Base-by-base conservation (phyloP, 805 yeast species). In the Cyberlindnera mississippiensis region DNA sequence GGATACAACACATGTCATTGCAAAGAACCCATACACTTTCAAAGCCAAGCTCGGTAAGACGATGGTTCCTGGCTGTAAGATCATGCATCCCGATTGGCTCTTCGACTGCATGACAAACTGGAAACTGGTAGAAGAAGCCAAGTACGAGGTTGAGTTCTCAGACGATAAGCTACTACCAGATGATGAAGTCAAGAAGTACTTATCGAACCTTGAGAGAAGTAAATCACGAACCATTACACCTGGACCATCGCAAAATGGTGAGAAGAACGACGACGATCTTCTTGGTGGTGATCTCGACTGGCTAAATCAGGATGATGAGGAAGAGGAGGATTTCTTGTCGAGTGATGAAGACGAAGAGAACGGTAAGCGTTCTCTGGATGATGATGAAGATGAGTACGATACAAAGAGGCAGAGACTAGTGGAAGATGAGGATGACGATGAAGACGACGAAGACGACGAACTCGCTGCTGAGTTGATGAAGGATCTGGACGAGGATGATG, bases 61-160 rank as follows among this genome's bases (percentile, higher is more conserved):
- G 0, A 67, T 78, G 41, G 64, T 72, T n/a, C 66, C 78, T 31
- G 59, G 67, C 15, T 82, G 83, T 28, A 79, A 82, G 52, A 74
- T 91, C n/a, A 96, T 91, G 15, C 82, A 81, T 55, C 90, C 95
- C 3, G 93, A 86, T 55, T 91, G 99, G 99, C 64, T 91, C 3
- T 90, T 90, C 65, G 80, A 83, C 28, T 85, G 96, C 61, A 69
- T 91, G 50, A 80, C 89, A 7, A 64, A 73, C 19, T 91, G 98
- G 98, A 68, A 69, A 41, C 74, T 73, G 35, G 81, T 80, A 0
- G 78, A 81, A 15, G 95, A 80, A 14, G 93, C 83, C 49, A 67
- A 59, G 3, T 90, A 70, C 56, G 59, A 69, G 31, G 67, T 89
- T 15, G 63, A 71, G 6, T 73, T 76, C n/a, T 71, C 69, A 5